Base-by-base conservation (phyloP, 2,329 filamentous ascomycete genomes). In the Nakataea oryzae region DNA sequence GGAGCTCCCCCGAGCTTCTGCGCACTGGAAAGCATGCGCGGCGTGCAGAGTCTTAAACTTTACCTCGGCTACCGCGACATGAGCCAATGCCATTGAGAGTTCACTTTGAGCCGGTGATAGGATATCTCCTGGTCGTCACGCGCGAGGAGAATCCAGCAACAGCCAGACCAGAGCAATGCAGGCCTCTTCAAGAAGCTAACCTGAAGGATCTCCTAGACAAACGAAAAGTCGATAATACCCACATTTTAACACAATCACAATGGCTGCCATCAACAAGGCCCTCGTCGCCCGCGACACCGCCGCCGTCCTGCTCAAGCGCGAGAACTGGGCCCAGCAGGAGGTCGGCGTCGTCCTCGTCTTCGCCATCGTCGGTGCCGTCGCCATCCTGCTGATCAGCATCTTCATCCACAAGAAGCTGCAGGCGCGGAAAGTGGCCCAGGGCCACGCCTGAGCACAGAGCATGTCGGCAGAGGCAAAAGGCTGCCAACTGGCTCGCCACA, bases 331-430 rank as follows among this genome's bases (percentile, higher is more conserved):
- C 28, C 67, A 73, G 64, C 68, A 73, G 34, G 81, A 87, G 69
- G 78, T 81, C 57, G 85, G 85, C 72, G 83, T 86, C 65, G 77
- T 87, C 60, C 75, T 86, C 66, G 85, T 87, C 62, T 85, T 87
- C 73, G 78, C 75, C 72, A 83, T 87, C 67, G 76, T 86, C 71
- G 82, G 82, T 69, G 68, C 84, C 64, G 80, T 87, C 66, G 77
- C 64, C 54, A 62, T 79, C 64, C 78, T 83, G 29, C 70, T 87
- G 59, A 65, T 79, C 62, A 67, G 69, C 59, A 75, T 87, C 54
- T 79, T 81, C 69, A 67, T 81, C 64, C 59, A 64, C 69, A 74
- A 72, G 68, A 70, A 67, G 70, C 26, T 74, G 29, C 62, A 66
- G 14, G 70, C 69, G 34, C 70, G 71, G 66, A 71, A 67, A 65